Percentiles rank a stretch among this genome's conserved stretches.
Conservation (phyloP, 129 eudicot genomes). For the Centella asiatica region DNA sequence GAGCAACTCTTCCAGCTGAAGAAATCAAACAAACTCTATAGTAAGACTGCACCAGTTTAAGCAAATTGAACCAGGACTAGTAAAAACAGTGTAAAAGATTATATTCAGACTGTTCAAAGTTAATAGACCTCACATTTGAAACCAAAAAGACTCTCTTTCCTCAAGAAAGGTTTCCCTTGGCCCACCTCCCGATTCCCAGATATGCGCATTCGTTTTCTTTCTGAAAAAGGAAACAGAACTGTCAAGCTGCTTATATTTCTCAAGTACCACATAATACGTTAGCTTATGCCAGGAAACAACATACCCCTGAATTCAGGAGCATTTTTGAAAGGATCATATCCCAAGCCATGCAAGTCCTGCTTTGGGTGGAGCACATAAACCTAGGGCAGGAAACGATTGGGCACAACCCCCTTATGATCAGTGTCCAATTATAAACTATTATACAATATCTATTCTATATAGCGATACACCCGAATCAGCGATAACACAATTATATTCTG, state of each 20-base stretch:
- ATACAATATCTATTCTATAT: background rate
- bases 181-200: conserved; percentile 40
- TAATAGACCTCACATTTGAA: conserved; percentile 37
- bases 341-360: conserved; percentile 92
- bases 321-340: conserved; percentile 88
- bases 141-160: conserved; percentile 48
- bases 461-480: too few species aligned
- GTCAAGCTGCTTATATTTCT: conserved; percentile 14
- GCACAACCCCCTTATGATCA: conserved; percentile 4
- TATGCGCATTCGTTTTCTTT: conserved; percentile 55
- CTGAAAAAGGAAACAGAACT: conserved; percentile 35
- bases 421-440: background rate
- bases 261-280: background rate
- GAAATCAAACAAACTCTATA: conserved; percentile 15
- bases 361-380: conserved; percentile 79
- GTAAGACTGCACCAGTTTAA: conserved; percentile 11
- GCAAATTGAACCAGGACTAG: background rate
- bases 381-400: conserved; percentile 28
- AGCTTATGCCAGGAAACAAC: conserved; percentile 15
- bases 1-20: conserved; percentile 80
- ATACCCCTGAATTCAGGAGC: conserved; percentile 98
- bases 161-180: conserved; percentile 26
- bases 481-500: too few species aligned
- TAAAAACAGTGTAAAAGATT: background rate
- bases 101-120: conserved; percentile 8